Base-by-base conservation (phyloP, 1,139 yeast genomes). In the Taphrina deformans region DNA sequence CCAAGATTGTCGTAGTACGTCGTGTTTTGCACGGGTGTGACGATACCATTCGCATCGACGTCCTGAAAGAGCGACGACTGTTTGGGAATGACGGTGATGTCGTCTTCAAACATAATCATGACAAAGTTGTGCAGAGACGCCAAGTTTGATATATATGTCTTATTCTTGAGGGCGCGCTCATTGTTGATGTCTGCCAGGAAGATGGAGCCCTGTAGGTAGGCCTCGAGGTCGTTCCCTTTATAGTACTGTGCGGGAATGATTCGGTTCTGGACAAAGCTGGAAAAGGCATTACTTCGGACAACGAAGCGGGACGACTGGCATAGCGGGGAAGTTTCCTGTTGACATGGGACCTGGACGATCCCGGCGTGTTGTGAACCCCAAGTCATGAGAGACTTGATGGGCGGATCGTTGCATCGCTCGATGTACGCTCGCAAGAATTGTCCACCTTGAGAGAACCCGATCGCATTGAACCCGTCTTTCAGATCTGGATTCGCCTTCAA, bases 381-480 rank as follows among this genome's bases (percentile, higher is more conserved):
- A 0, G 96, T 86, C 16, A 88, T 78, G 59, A 89, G 76, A 59
- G 80, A 84, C 65, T 80, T 74, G 1, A 88, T 78, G 1, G 79
- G 77, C 1, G 86, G 76, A 27, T 72, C 59, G 63, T 78, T 77
- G 71, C 90, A 86, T 45, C 82, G 74, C 72, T 89, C 87, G 35
- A 83, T 79, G 55, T 87, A 80, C 1, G 86, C 88, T 58, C 96
- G 75, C 18, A 88, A 75, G 68, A 89, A 85, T 14, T 89, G 74
- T 0, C 96, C 96, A 40, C 96, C 96, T 72, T 89, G 96, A 0
- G 95, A 87, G 71, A 87, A 86, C 2, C 96, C 96, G 56, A 89
- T 79, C 3, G 86, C 89, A 72, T 87, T 87, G 73, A 88, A 86
- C 0, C 93, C 93, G 16, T 75, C 67, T 1, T 70, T 60, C 14